Evolutionary conservation across 148 eudicot genomes (phyloP).

Genomic region (Nepenthes gracilis): DNA sequence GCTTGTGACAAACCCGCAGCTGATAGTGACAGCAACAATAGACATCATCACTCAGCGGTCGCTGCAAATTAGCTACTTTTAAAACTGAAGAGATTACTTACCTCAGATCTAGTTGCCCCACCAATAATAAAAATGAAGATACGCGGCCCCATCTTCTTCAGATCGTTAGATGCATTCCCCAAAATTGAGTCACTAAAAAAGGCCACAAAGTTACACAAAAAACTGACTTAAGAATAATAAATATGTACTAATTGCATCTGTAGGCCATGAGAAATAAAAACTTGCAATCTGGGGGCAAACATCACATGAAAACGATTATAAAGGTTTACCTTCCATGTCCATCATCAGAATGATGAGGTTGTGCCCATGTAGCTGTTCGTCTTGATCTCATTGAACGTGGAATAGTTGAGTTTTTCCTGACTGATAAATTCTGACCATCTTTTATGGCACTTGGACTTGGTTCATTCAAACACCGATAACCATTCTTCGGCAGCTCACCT

Average conservation of each 20-base stretch:
- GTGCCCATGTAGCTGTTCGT: conserved; percentile 89
- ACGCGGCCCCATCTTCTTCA: conserved; percentile 85
- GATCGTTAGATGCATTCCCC: conserved; percentile 42
- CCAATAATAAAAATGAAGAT: conserved; percentile 80
- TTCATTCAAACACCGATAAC: conserved; percentile 66
- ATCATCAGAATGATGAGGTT: conserved; percentile 64
- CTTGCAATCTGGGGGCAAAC: not conserved
- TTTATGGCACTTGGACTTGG: conserved; percentile 23
- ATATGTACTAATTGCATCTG: not conserved
- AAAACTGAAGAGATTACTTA: conserved; percentile 10
- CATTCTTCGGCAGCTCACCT: conserved; percentile 61
- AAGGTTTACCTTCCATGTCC: conserved; percentile 57
- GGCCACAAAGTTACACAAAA: not conserved
- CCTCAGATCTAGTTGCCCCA: conserved; percentile 98
- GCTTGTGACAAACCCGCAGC: conserved; percentile 94
- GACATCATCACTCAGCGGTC: not conserved
- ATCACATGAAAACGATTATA: not conserved
- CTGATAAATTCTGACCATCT: conserved; percentile 18
- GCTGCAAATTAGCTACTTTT: not conserved
- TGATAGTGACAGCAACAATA: conserved; percentile 24
- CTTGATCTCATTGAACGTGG: conserved; percentile 91
- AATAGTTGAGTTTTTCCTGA: conserved; percentile 13
- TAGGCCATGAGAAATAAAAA: not conserved
- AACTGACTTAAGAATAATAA: not conserved
- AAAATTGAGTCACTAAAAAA: conserved; percentile 63